phyloP scores from a whole-genome alignment of 2,329 filamentous ascomycete species.

The Aquanectria penicillioides region DNA sequence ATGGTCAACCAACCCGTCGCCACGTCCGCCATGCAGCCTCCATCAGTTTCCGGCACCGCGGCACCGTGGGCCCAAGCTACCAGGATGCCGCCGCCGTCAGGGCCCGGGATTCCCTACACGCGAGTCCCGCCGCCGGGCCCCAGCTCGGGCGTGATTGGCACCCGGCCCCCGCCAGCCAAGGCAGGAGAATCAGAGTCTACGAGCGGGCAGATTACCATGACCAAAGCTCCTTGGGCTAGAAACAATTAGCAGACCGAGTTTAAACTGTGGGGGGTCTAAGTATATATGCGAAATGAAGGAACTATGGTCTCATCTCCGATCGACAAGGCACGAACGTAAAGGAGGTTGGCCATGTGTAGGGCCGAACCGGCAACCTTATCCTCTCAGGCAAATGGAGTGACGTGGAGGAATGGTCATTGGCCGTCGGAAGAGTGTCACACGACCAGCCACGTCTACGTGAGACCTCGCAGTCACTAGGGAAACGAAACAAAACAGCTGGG shows the following conservation, averaged over 20 bases:
- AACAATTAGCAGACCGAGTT: constrained; percentile 31
- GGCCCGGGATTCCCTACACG: constrained; percentile 53
- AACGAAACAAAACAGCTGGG: too few species aligned
- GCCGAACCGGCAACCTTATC: too few species aligned
- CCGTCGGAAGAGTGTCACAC: too few species aligned
- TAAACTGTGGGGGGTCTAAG: neutral
- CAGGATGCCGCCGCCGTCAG: constrained; percentile 49
- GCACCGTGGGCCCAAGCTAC: constrained; percentile 58
- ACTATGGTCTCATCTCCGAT: neutral
- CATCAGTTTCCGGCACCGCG: constrained; percentile 47
- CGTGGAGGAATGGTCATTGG: too few species aligned
- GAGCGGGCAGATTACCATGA: constrained; percentile 52
- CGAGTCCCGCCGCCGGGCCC: constrained; percentile 46
- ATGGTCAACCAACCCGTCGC: constrained; percentile 62
- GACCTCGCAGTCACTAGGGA: too few species aligned
- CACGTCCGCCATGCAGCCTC: constrained; percentile 38
- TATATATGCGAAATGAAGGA: neutral
- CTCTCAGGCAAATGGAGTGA: too few species aligned
- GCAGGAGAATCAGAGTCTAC: constrained; percentile 42
- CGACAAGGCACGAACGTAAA: neutral
- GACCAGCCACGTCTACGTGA: too few species aligned
- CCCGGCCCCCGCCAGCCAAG: constrained; percentile 34
- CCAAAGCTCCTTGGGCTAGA: constrained; percentile 60
- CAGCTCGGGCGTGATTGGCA: constrained; percentile 37
- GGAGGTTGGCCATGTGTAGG: too few species aligned